Evolutionary conservation across 2,329 filamentous ascomycete species (phyloP), one percentile per base, ranked within the genome.

Genomic region (Exserohilum turcica): DNA sequence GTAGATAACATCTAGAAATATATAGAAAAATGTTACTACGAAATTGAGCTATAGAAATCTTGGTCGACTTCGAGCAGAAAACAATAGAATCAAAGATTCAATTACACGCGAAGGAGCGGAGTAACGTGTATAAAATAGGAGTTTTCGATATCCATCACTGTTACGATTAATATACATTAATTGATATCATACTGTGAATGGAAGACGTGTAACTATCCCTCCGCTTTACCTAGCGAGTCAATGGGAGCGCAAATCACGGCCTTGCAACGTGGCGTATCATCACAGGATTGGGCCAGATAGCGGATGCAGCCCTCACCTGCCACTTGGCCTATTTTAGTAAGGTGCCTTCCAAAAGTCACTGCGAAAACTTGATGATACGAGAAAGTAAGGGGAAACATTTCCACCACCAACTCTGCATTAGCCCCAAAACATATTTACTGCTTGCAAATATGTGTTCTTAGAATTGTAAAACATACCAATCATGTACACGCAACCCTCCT

Each of bases 391-490:
- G 12, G 31, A 32, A 32, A 13, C 31, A 32, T 32, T 32, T 32
- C 31, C 31, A 32, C 12, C 6, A 32, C 31, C 31, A 13, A 32
- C 31, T 32, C 31, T 32, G 6, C 31, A 32, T 32, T 13, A 32
- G 6, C 12, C 31, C 6, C 31, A 32, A 32, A 32, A 32, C 12
- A 32, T 32, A 32, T 32, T 32, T 32, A 13, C 31, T 32, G 12
- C 36, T 39, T 39, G 21, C 5, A 9, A 44, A 31, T 27, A 46
- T 46, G 33, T 46, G 33, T 36, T 19, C 12, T 12, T 29, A 13
- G 19, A 31, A 27, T 50, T 50, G 47, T 44, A 28, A 44, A 32
- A 44, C 47, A 19, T 50, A 32, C 37, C 16, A 12, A 43, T 50
- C 47, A 7, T 50, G 39, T 43, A 35, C 37, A 24, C 47, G 47